phyloP scores from a whole-genome alignment of 345 rosid species.

The Rubroshorea leprosula region DNA sequence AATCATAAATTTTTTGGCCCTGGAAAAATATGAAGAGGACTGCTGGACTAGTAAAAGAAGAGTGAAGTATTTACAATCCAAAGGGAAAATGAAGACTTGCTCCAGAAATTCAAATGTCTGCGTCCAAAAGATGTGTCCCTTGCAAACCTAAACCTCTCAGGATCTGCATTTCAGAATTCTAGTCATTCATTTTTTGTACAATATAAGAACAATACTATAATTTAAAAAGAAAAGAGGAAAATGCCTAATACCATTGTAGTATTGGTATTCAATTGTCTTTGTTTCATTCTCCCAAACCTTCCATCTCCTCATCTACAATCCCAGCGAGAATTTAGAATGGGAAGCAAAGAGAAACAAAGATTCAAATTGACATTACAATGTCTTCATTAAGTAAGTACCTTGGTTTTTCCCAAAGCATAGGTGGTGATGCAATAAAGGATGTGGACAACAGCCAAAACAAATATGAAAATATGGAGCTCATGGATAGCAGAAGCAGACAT shows the following conservation, averaged over 20 bases:
- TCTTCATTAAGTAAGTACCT: too few species aligned
- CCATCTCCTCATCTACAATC: constrained; percentile 84
- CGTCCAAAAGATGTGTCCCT: constrained; percentile 92
- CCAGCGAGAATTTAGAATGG: background rate
- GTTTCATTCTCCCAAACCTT: constrained; percentile 82
- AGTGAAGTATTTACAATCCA: constrained; percentile 85
- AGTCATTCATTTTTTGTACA: background rate
- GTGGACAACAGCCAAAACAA: constrained; percentile 68
- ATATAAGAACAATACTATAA: too few species aligned
- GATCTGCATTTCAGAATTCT: constrained; percentile 43
- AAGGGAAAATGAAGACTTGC: constrained; percentile 50
- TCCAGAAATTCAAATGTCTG: constrained; percentile 74
- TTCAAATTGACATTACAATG: background rate
- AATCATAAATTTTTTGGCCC: background rate
- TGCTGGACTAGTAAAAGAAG: too few species aligned
- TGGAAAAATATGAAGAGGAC: too few species aligned
- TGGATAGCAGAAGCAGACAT: constrained; percentile 76
- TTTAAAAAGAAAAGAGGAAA: background rate
- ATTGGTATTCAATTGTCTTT: constrained; percentile 72
- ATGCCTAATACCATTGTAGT: constrained; percentile 49
- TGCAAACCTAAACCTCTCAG: constrained; percentile 91
- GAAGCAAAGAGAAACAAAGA: background rate
- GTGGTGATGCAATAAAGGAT: constrained; percentile 66
- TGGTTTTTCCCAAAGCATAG: constrained; percentile 59
- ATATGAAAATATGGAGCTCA: constrained; percentile 88